Conservation (phyloP, 768 basidiomycete genomes). For the Tricholoma flavovirens region DNA sequence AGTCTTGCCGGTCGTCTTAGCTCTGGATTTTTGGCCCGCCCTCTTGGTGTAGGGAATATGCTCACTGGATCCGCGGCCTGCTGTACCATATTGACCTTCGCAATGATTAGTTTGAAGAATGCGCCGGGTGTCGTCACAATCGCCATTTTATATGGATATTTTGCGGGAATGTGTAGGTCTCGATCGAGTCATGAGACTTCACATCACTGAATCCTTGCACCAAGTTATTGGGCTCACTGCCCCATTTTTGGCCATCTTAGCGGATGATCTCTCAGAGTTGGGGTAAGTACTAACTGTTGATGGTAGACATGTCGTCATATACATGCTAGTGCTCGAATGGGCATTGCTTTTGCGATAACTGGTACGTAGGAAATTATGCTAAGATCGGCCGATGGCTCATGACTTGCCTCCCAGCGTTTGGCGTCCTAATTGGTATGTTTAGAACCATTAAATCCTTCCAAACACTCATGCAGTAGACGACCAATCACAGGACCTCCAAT, state of each 20-base stretch:
- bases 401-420: neutral
- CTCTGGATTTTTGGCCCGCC: constrained; percentile 16
- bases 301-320: neutral
- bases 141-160: constrained; percentile 36
- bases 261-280: neutral
- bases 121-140: constrained; percentile 28
- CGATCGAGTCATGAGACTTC: neutral
- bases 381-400: no score
- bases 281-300: neutral
- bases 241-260: neutral
- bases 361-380: neutral
- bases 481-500: neutral
- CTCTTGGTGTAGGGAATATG: constrained; percentile 20
- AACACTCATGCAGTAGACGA: neutral
- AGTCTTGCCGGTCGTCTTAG: constrained; percentile 20
- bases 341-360: neutral
- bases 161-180: constrained; percentile 25
- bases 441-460: no score
- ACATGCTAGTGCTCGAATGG: neutral
- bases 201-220: neutral
- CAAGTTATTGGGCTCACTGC: constrained; percentile 1
- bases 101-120: constrained; percentile 27
- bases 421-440: neutral
- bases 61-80: constrained; percentile 20
- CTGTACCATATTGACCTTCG: constrained; percentile 27